Evolutionary conservation across 1,139 yeast genomes (phyloP), one percentile per base, ranked within the genome.

Genomic region (Hemisphaericaspora xylofermentans): DNA sequence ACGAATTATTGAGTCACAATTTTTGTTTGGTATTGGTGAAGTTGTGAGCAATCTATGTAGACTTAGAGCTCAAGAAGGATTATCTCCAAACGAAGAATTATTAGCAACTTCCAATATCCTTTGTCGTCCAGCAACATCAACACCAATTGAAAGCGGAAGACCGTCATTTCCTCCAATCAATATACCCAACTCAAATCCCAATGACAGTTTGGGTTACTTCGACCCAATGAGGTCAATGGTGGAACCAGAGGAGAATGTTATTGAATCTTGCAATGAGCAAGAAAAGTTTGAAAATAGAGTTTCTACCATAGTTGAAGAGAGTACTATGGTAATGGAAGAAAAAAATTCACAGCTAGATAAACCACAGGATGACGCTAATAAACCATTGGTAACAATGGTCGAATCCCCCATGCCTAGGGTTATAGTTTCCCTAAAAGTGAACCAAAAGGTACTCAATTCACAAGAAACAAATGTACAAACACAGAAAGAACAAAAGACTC

Each of bases 1-100:
- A 8, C 43, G 40, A 10, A 19, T 26, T 15, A 26, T 47, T 15
- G 50, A 47, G 29, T 26, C 38, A 6, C 68, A 69, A 3, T 60
- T 78, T 4, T 52, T 67, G n/a, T 57, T 56, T 27, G 64, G 72
- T 46, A 69, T 78, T 48, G 71, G 70, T 25, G 77, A 71, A 25
- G 61, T 78, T 39, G 58, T 74, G 31, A 46, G 36, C 14, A 33
- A 40, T 15, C 40, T 54, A 2, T 45, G 46, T 27, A 36, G 40
- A 4, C 26, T 49, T 13, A 40, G 57, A 35, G 25, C 33, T 8
- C 45, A 43, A 6, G 58, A 55, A 37, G 63, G 62, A 3, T 42
- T 61, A 8, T 30, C 46, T 6, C 41, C 24, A 2, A 59, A 57
- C 33, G 52, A 55, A 1, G 52, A 50, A 33, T 43, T 57, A 35